Conservation (phyloP, 768 basidiomycete genomes). For the Glaciozyma antarctica region DNA sequence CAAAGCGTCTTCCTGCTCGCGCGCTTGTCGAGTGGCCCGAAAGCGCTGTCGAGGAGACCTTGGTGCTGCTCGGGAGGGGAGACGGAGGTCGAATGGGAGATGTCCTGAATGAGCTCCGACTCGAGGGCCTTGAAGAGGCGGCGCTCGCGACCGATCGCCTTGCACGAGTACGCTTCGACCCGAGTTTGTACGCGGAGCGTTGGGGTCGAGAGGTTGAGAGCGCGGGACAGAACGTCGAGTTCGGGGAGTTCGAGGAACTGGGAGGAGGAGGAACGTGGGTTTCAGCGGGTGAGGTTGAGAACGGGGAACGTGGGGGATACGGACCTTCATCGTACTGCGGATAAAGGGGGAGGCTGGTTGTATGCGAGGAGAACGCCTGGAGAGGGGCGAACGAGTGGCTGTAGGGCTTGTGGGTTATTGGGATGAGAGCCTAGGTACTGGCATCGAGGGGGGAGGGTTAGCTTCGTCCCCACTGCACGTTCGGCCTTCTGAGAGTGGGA, state of each 20-base stretch:
- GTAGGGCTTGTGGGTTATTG: too few relatives aligned
- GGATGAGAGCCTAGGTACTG: too few relatives aligned
- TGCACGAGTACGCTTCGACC: slow-evolving; percentile 95
- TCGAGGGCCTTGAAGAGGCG: slow-evolving; percentile 90
- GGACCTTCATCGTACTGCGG: too few relatives aligned
- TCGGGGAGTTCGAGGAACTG: slow-evolving; percentile 32
- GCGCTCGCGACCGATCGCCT: slow-evolving; percentile 94
- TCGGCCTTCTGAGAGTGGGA: too few relatives aligned
- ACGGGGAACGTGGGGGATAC: too few relatives aligned
- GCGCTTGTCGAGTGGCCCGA: slow-evolving; percentile 82
- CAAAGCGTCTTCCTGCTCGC: slow-evolving; percentile 79
- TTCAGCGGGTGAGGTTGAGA: too few relatives aligned
- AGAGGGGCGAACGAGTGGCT: too few relatives aligned
- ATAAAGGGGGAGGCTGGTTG: too few relatives aligned
- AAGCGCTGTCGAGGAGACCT: slow-evolving; percentile 67
- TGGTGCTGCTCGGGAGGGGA: slow-evolving; percentile 67
- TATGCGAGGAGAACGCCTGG: too few relatives aligned
- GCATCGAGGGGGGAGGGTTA: too few relatives aligned
- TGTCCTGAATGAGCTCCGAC: slow-evolving; percentile 64
- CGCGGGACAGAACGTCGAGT: slow-evolving; percentile 35
- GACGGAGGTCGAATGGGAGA: slow-evolving; percentile 50
- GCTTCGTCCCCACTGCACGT: too few relatives aligned
- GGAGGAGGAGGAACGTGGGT: too few relatives aligned
- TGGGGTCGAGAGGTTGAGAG: slow-evolving; percentile 29
- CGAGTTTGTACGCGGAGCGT: slow-evolving; percentile 25